These are phyloP conservation scores for Suillus luteus DNA, from an alignment of 768 basidiomycete species.

Conservation along the genomic window DNA sequence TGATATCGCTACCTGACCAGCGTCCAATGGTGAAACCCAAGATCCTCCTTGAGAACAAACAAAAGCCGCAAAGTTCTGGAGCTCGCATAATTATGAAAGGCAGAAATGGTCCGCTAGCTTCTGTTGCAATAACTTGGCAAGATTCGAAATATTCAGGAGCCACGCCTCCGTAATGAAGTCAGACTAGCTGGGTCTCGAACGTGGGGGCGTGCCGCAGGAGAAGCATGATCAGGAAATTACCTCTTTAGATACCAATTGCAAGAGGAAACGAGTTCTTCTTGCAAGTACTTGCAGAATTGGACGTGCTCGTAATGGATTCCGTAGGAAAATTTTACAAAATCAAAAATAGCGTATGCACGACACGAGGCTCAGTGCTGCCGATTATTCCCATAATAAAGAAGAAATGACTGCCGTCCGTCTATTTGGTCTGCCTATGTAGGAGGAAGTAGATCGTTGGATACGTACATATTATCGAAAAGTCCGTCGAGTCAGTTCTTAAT, in stretches of 20 bases:
- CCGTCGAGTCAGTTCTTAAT: constrained; percentile 3
- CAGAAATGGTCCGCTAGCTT: background rate
- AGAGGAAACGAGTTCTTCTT: background rate
- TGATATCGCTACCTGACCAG: background rate
- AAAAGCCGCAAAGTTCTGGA: background rate
- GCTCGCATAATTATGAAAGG: background rate
- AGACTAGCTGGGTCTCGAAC: background rate
- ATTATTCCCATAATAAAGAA: constrained; percentile 3
- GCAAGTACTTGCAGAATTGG: background rate
- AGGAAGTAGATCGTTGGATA: background rate
- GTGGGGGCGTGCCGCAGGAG: constrained; percentile 1
- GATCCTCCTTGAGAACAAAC: background rate
- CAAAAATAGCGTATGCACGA: background rate
- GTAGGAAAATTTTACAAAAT: background rate
- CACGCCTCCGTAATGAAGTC: background rate
- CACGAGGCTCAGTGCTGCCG: background rate
- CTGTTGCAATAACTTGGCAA: background rate
- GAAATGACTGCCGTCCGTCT: background rate
- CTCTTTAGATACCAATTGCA: background rate
- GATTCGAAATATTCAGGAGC: background rate
- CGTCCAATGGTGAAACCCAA: background rate
- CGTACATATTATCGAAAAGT: constrained; percentile 3
- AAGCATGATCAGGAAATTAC: background rate
- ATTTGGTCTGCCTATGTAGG: background rate
- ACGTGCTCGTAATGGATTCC: background rate